phyloP scores from a whole-genome alignment of 345 rosid species.

The Mallotus nudiflorus region DNA sequence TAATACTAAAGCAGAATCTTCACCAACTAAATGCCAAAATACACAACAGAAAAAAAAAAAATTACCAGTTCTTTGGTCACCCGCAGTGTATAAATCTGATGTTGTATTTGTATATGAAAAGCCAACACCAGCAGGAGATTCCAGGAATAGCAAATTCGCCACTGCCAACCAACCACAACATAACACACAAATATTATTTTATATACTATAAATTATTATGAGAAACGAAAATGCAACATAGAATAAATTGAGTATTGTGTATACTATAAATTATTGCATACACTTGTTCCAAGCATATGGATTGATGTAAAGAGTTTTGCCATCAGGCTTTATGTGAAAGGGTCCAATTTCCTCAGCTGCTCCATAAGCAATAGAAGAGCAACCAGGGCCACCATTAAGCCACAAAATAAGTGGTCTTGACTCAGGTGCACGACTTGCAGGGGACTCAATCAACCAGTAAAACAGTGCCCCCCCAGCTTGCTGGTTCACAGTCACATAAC shows the following conservation, averaged over 20 bases:
- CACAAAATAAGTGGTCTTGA: conserved; percentile 82
- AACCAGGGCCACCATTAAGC: conserved; percentile 97
- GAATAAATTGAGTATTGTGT: no score
- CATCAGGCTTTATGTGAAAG: conserved; percentile 69
- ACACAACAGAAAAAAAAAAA: background rate
- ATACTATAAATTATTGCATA: conserved; percentile 20
- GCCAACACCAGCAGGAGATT: conserved; percentile 98
- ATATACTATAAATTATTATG: background rate
- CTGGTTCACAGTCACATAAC: conserved; percentile 76
- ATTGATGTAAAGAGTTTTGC: conserved; percentile 69
- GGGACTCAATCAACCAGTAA: conserved; percentile 89
- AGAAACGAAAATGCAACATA: no score
- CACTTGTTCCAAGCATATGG: conserved; percentile 82
- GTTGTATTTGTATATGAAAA: conserved; percentile 85
- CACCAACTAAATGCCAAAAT: background rate
- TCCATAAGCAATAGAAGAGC: conserved; percentile 85
- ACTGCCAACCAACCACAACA: conserved; percentile 42
- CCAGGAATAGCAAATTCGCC: conserved; percentile 89
- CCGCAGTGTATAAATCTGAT: conserved; percentile 75
- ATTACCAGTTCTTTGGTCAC: conserved; percentile 90
- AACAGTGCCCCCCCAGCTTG: conserved; percentile 88
- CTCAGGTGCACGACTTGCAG: conserved; percentile 52
- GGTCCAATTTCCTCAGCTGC: conserved; percentile 92
- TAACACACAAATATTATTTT: background rate
- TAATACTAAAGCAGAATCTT: background rate